A percentile compares a stretch with the other conserved stretches of the same genome.
These are phyloP conservation scores for Colletotrichum endophyticum DNA, from an alignment of 2,329 filamentous ascomycete genomes.

Conservation along the genomic window DNA sequence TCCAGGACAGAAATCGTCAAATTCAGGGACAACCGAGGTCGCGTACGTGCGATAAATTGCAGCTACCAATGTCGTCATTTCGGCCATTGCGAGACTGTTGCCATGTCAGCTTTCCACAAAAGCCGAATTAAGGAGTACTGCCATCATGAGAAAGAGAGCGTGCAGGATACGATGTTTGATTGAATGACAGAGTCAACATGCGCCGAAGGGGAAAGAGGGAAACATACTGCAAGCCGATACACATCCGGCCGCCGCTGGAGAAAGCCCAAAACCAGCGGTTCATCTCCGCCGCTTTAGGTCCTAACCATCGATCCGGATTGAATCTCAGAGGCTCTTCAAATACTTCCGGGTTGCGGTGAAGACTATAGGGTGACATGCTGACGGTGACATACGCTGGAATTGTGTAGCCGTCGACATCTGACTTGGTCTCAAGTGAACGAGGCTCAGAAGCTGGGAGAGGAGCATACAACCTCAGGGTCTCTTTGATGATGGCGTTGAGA, in stretches of 20 bases:
- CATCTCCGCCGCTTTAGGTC: neutral
- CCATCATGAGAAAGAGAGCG: neutral
- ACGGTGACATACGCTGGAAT: neutral
- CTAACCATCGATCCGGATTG: neutral
- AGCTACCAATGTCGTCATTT: neutral
- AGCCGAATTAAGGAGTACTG: neutral
- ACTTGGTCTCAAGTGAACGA: rapidly evolving
- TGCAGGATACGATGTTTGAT: neutral
- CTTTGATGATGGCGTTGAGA: neutral
- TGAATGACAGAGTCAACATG: rapidly evolving
- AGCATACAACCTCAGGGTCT: neutral
- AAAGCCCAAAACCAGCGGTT: neutral
- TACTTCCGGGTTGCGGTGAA: neutral
- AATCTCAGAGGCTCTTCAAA: neutral
- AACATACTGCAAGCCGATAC: neutral
- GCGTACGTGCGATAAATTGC: neutral
- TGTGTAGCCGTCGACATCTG: neutral
- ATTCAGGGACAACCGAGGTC: neutral
- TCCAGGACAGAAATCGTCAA: neutral
- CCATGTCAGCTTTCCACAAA: neutral
- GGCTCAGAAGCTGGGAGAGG: neutral
- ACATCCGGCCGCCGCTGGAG: neutral
- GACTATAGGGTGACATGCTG: neutral
- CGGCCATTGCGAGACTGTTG: neutral
- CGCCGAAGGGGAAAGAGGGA: rapidly evolving